phyloP scores from a whole-genome alignment of 1,284 basidiomycete genomes.

The Tylopilus sp. region DNA sequence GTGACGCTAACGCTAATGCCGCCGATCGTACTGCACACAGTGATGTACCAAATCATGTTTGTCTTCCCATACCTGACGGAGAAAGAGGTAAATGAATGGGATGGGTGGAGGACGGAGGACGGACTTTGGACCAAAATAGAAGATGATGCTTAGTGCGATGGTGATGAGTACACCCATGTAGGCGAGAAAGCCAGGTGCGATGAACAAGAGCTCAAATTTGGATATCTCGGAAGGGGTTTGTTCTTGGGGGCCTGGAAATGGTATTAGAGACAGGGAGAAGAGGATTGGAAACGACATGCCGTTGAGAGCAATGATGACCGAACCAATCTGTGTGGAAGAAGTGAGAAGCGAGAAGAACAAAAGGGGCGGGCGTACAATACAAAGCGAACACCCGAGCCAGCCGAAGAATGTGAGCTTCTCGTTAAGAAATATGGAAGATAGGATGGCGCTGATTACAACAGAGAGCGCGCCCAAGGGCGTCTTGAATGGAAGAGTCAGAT shows the following conservation, averaged over 20 bases:
- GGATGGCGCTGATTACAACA: constrained; percentile 91
- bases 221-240: constrained; percentile 76
- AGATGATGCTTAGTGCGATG: constrained; percentile 62
- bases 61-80: constrained; percentile 73
- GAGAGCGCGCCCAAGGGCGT: constrained; percentile 96
- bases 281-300: constrained; percentile 36
- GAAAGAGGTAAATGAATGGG: background rate
- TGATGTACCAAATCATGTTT: constrained; percentile 95
- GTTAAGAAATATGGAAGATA: constrained; percentile 91
- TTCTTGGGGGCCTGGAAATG: constrained; percentile 70
- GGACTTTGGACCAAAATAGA: constrained; percentile 77
- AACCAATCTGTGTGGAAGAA: constrained; percentile 60
- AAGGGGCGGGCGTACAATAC: constrained; percentile 54
- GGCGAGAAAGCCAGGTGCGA: constrained; percentile 83
- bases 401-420: constrained; percentile 91
- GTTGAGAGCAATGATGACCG: constrained; percentile 79
- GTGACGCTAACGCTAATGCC: constrained; percentile 96
- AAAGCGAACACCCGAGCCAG: constrained; percentile 89
- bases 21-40: constrained; percentile 93
- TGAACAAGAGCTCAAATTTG: constrained; percentile 79
- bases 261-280: constrained; percentile 4
- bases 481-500: constrained; percentile 34
- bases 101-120: constrained; percentile 15
- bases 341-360: constrained; percentile 1
- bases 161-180: constrained; percentile 67